Base-by-base conservation (phyloP, 2,329 filamentous ascomycete species). In the Elsinoe ampelina region DNA sequence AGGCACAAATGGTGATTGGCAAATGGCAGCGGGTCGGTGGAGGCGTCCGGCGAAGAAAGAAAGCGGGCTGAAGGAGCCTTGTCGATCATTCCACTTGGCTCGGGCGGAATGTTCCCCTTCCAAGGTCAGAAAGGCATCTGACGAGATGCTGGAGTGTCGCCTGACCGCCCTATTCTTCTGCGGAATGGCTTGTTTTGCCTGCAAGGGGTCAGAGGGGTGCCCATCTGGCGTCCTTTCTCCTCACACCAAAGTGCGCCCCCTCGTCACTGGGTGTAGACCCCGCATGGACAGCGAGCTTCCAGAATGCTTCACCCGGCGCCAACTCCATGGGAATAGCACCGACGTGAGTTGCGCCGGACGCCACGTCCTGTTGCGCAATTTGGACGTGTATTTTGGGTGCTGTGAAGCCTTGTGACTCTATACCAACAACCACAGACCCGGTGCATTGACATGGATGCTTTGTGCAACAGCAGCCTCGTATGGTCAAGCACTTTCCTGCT, bases 61-160 rank as follows among this genome's bases (percentile, higher is more conserved):
- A 36, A 35, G 48, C 38, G 48, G 48, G 48, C 48, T 52, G 48
- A 51, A 51, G 32, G 48, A 50, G 45, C 45, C 45, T 50, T 50
- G 45, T 30, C 32, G 45, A 50, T 50, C 45, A 50, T 50, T 17
- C 45, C 26, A 35, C 45, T 50, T 52, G 34, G 48, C 45, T 15
- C 34, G 20, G 20, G 35, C 45, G 45, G 45, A 34, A 50, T 50
- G 26, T 36, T 50, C 41, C 41, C 41, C 41, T 45, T 50, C 45
- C 45, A 35, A 50, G 45, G 45, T 48, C 43, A 30, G 20, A 32
- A 48, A 34, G 48, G 48, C 48, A 52, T 52, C 19, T 36, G 34
- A 52, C 38, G 48, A 11, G 48, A 39, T 34, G n/a, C 17, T 19
- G 12, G 12, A 36, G 48, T 52, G 48, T 52, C 48, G 48, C 48